Evolutionary conservation across 257 asterid genomes (phyloP), one percentile per base, ranked within the genome.

Genomic region (Solanum ossicruentum): DNA sequence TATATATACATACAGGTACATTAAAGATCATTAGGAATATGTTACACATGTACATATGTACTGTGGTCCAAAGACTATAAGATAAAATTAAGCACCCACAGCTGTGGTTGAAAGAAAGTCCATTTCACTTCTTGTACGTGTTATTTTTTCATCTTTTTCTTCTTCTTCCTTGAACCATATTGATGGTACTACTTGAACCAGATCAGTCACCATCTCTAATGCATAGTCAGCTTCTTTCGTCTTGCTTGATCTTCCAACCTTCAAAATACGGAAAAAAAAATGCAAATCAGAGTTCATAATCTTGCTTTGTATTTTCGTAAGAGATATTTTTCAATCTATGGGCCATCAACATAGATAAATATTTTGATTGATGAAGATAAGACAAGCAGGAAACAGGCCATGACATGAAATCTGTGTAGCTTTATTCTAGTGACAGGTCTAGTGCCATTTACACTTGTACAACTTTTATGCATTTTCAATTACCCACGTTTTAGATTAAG

Each of bases 181-280:
- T 80, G 93, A 97, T 83, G 97, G 99, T 55, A 95, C 90, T 61
- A 85, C 82, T 85, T 91, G 88, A n/a, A 85, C 89, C 85, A 95
- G 83, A 36, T 90, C 87, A 56, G 83, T 77, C 84, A 95, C 84
- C 8, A 43, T 85, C 66, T 94, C 97, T 65, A 92, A 39, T 3
- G 93, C 97, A 84, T 94, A 95, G 83, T 95, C 99, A 6, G 97
- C 94, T 75, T 88, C 99, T 54, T 90, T 87, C 56, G 88, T 90
- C 88, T 89, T 95, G 5, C 77, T 86, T 28, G 93, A 61, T 81
- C 87, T 93, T 55, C 98, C 98, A 78, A 95, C 96, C 98, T 93
- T 71, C 72, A 67, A 78, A 56, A 66, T 12, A 7, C 10, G 17
- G 9, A 65, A 49, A 49, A 20, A 5, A 82, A 21, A 1, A 82